phyloP scores from a whole-genome alignment of 768 basidiomycete species.

The Mycena albidolilacea region DNA sequence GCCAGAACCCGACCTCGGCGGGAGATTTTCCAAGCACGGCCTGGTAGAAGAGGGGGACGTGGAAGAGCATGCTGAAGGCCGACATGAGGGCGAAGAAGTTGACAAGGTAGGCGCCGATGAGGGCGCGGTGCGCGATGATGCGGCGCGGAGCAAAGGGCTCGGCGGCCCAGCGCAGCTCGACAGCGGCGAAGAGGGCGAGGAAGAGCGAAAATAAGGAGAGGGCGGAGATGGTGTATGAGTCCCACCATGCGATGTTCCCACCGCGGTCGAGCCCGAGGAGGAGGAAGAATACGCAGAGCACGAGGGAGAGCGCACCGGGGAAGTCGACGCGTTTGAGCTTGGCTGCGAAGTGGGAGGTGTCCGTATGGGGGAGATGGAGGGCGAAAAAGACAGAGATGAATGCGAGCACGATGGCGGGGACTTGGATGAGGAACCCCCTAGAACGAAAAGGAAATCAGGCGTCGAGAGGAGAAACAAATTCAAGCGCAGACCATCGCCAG shows the following conservation, averaged over 20 bases:
- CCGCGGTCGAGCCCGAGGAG: slow-evolving; percentile 72
- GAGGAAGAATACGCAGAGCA: slow-evolving; percentile 69
- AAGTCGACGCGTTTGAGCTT: slow-evolving; percentile 78
- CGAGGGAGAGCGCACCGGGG: slow-evolving; percentile 68
- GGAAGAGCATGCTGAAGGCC: slow-evolving; percentile 63
- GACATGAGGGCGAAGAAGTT: slow-evolving; percentile 71
- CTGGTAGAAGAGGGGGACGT: slow-evolving; percentile 71
- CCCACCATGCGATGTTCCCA: slow-evolving; percentile 64
- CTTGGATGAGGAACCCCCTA: slow-evolving; percentile 74
- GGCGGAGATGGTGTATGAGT: slow-evolving; percentile 54
- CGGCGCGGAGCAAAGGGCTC: slow-evolving; percentile 74
- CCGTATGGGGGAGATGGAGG: slow-evolving; percentile 66
- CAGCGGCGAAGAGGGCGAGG: slow-evolving; percentile 55
- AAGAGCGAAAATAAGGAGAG: slow-evolving; percentile 52
- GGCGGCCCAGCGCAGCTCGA: slow-evolving; percentile 66
- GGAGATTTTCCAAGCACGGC: slow-evolving; percentile 66
- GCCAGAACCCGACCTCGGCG: slow-evolving; percentile 65
- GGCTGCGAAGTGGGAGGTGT: slow-evolving; percentile 57
- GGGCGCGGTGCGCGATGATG: slow-evolving; percentile 64
- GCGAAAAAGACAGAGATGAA: slow-evolving; percentile 66
- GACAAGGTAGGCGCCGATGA: slow-evolving; percentile 70
- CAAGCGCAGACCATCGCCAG: slow-evolving; percentile 69
- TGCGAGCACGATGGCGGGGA: slow-evolving; percentile 69
- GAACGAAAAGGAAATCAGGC: not conserved
- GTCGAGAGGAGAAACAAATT: not conserved